phyloP scores from a whole-genome alignment of 495 filamentous ascomycete species.

The Podospora didyma region DNA sequence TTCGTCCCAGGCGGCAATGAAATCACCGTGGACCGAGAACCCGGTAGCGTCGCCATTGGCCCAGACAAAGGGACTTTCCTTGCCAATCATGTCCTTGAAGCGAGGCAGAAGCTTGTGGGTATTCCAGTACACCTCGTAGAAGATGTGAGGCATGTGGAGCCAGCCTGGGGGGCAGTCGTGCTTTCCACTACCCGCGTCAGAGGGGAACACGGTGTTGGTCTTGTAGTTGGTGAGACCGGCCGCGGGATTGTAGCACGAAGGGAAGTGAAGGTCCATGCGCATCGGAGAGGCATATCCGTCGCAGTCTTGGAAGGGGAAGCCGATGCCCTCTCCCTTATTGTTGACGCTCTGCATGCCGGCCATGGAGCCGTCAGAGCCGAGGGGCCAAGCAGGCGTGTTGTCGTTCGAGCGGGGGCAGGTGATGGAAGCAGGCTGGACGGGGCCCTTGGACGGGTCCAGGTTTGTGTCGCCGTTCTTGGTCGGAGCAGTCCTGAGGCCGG shows the following conservation, averaged over 20 bases:
- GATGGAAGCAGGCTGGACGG: slow-evolving; percentile 41
- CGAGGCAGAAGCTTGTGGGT: slow-evolving; percentile 50
- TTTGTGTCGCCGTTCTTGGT: slow-evolving; percentile 26
- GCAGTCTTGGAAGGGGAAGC: slow-evolving; percentile 48
- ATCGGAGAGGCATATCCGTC: slow-evolving; percentile 53
- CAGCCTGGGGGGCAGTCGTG: slow-evolving; percentile 58
- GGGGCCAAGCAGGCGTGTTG: slow-evolving; percentile 49
- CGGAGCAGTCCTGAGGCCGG: slow-evolving; percentile 42
- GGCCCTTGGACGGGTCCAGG: slow-evolving; percentile 38
- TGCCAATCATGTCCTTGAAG: slow-evolving; percentile 50
- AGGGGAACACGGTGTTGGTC: slow-evolving; percentile 50
- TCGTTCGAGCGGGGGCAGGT: slow-evolving; percentile 43
- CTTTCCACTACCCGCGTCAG: slow-evolving; percentile 48
- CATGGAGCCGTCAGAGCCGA: slow-evolving; percentile 38
- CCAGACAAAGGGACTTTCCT: slow-evolving; percentile 61
- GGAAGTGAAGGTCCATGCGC: slow-evolving; percentile 52
- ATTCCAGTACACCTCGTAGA: slow-evolving; percentile 66
- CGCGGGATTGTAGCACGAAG: slow-evolving; percentile 55
- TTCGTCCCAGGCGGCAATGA: slow-evolving; percentile 69
- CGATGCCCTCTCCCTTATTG: slow-evolving; percentile 45
- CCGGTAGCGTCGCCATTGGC: slow-evolving; percentile 58
- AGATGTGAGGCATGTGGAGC: slow-evolving; percentile 54
- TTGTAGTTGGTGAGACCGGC: slow-evolving; percentile 49
- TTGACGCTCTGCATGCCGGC: slow-evolving; percentile 47
- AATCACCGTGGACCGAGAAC: slow-evolving; percentile 62